Percentiles rank a stretch among this genome's conserved stretches.
Evolutionary conservation across 2,329 filamentous ascomycete species (phyloP).

Genomic region (Sarocladiaceae sp.): DNA sequence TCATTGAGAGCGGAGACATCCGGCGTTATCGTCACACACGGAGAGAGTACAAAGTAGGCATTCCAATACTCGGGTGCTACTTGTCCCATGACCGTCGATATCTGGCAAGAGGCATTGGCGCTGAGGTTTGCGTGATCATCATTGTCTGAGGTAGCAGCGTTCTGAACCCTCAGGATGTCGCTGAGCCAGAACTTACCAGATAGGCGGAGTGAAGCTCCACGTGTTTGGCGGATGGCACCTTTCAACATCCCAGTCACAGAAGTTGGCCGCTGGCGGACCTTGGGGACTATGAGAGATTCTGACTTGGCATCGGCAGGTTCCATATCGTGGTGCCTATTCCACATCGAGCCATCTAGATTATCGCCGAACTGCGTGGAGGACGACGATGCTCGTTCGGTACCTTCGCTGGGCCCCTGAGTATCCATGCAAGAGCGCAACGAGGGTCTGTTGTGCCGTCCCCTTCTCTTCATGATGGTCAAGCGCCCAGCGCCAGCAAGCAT

Average conservation of each 20-base stretch:
- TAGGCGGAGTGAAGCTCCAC: not conserved
- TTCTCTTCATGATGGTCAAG: constrained; percentile 32
- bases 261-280: not conserved
- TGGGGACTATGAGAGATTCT: not conserved
- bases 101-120: no score
- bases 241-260: not conserved
- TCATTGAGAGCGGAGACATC: constrained; percentile 12
- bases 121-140: no score
- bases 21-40: constrained; percentile 12
- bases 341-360: not conserved
- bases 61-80: no score
- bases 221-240: not conserved
- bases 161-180: not conserved
- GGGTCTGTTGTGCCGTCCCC: constrained; percentile 14
- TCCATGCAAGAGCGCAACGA: not conserved
- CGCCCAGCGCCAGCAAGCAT: constrained; percentile 11
- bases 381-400: not conserved
- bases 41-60: constrained; percentile 13
- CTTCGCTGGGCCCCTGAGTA: no score
- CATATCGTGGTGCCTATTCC: not conserved
- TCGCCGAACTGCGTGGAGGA: not conserved
- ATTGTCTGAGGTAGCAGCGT: no score
- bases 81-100: no score
- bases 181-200: not conserved
- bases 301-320: not conserved